Evolutionary conservation across 129 eudicot genomes (phyloP), one percentile per base, ranked within the genome.

Genomic region (Tanacetum coccineum): DNA sequence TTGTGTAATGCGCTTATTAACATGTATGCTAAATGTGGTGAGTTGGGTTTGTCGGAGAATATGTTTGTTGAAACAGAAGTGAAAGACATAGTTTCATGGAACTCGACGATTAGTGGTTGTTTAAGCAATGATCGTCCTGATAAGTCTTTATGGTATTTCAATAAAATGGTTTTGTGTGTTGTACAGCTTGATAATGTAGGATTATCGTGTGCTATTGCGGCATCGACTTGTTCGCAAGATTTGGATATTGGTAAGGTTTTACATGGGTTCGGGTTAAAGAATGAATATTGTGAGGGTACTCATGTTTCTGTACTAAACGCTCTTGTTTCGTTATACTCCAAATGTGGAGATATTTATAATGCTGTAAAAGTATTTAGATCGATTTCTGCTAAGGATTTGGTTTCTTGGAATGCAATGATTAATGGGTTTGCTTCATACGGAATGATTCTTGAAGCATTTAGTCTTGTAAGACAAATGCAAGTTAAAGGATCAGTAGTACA

Each of bases 341-440:
- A 79, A 14, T 72, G 77, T 26, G 83, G 85, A 22, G 90, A 84
- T 52, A 70, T 74, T 48, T 51, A 54, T 45, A 77, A 68, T 26
- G 82, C 87, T 0, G 40, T 57, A 19, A 39, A 9, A 15, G 48
- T 84, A 15, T 87, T 87, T 64, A 40, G 15, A 52, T 66, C 62
- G 73, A 76, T 84, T 53, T 46, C 18, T 17, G 26, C 7, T 6
- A 84, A 84, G 70, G 84, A 87, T 81, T 73, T 84, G 76, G 71
- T 87, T 67, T 76, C 95, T 11, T 87, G 90, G 90, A 87, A 87
- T 81, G 72, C 87, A 36, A 79, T 84, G 87, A 87, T 87, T 15
- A 74, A 84, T 11, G 95, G 90, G 52, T 77, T 79, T 68, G 66
- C 75, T 68, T 68, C 74, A 62, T 76, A 74, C 70, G 90, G 78